These are phyloP conservation scores for Penicillium cinerascens DNA, from an alignment of 495 filamentous ascomycete species.

Conservation along the genomic window DNA sequence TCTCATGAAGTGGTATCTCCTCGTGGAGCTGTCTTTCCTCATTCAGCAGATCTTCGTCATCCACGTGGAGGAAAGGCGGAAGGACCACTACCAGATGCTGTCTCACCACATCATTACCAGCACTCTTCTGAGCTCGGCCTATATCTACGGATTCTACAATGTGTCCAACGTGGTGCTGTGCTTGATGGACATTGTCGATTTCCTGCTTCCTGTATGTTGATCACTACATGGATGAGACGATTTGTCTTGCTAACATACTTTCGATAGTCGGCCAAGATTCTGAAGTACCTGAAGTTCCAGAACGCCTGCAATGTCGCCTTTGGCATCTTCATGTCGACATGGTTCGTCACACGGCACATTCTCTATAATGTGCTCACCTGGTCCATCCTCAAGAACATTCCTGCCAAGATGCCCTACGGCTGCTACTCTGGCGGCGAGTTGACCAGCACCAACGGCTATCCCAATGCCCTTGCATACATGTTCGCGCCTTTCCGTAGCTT, in stretches of 20 bases:
- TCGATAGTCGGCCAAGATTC: constrained; percentile 79
- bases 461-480: constrained; percentile 56
- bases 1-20: constrained; percentile 83
- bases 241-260: neutral
- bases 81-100: constrained; percentile 95
- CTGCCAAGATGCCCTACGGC: constrained; percentile 57
- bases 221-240: neutral
- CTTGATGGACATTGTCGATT: constrained; percentile 91
- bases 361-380: constrained; percentile 74
- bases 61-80: constrained; percentile 87
- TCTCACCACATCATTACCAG: constrained; percentile 90
- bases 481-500: constrained; percentile 66
- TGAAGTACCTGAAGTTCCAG: constrained; percentile 81
- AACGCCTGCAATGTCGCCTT: constrained; percentile 79
- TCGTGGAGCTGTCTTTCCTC: constrained; percentile 90
- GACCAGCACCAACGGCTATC: constrained; percentile 52
- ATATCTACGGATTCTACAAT: constrained; percentile 77
- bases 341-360: constrained; percentile 81
- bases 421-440: constrained; percentile 64
- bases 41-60: constrained; percentile 91
- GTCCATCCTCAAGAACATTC: constrained; percentile 72
- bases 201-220: constrained; percentile 74
- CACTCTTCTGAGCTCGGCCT: constrained; percentile 71
- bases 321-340: constrained; percentile 79
- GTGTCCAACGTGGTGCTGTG: constrained; percentile 88